Evolutionary conservation across 257 asterid species (phyloP), one percentile per base, ranked within the genome.

Genomic region (Parsonsia alboflavescens): DNA sequence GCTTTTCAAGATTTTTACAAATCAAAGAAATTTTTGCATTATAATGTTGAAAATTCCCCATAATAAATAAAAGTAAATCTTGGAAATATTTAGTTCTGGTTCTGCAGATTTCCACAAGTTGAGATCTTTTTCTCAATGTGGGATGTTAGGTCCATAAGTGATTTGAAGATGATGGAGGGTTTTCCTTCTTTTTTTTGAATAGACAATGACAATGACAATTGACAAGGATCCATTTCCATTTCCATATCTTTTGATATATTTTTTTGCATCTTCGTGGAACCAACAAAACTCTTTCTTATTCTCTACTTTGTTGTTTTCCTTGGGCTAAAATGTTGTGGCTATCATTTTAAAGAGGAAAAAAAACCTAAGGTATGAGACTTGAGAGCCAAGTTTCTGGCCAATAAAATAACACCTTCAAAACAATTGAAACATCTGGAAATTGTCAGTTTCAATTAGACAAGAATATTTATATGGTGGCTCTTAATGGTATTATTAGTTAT

Each of bases 341-440:
- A 1, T 16, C 50, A 45, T 56, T 58, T 9, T 48, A 73, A 61
- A 42, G 58, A n/a, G 61, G 6, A 4, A 45, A 63, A 74, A 64
- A 42, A 72, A 10, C 41, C n/a, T 28, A 61, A 50, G 73, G 12
- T 46, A 53, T 22, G 68, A n/a, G n/a, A n/a, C n/a, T n/a, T n/a
- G n/a, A 33, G 15, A 70, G 70, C 41, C 73, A 30, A 77, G 39
- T 77, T 70, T 59, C n/a, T 77, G 73, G 77, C 44, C 62, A 30
- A 44, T 39, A 33, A 33, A 33, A 33, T 12, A 10, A 39, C 46
- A 50, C n/a, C 41, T 45, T 7, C 71, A 30, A 24, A 21, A 33
- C 22, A 21, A 33, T 36, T 53, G 39, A 42, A n/a, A 44, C 30
- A 75, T 75, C 59, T 54, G 28, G 26, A 63, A 62, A 21, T 42